Conservation (phyloP, 1,284 basidiomycete genomes). For the Phylloporus gajari region DNA sequence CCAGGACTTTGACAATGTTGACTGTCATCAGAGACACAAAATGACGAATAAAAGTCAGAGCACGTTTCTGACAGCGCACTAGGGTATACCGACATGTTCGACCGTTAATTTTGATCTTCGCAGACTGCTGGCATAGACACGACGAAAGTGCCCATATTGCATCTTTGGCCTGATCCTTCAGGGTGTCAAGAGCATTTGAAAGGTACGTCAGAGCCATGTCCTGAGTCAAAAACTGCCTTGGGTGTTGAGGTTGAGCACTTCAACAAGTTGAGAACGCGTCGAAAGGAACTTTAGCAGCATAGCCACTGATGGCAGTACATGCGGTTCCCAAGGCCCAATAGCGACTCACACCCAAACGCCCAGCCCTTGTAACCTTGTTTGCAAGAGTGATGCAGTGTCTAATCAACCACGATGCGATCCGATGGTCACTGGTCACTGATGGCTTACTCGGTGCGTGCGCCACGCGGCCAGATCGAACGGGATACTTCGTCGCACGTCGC, state of each 20-base stretch:
- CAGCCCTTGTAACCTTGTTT: not conserved
- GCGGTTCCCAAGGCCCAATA: too few relatives aligned
- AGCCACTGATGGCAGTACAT: conserved; percentile 24
- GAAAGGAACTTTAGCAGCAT: conserved; percentile 12
- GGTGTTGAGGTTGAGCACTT: not conserved
- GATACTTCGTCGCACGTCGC: too few relatives aligned
- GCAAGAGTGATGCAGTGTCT: not conserved
- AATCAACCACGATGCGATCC: too few relatives aligned
- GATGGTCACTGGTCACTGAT: too few relatives aligned
- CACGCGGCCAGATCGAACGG: not conserved
- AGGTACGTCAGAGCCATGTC: conserved; percentile 44
- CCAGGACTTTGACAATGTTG: conserved; percentile 89
- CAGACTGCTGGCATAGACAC: conserved; percentile 81
- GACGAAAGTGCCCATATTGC: conserved; percentile 82
- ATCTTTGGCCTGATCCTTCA: conserved; percentile 82
- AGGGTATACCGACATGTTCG: conserved; percentile 76
- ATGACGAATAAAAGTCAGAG: conserved; percentile 8
- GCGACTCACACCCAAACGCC: too few relatives aligned
- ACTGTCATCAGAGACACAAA: conserved; percentile 54
- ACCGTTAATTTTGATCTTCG: conserved; percentile 93
- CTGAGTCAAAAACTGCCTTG: not conserved
- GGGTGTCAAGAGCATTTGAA: conserved; percentile 62
- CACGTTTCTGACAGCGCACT: conserved; percentile 10
- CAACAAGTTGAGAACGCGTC: not conserved
- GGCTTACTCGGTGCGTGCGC: too few relatives aligned